A percentile compares a stretch with the other conserved stretches of the same genome.
phyloP scores from a whole-genome alignment of 2,329 filamentous ascomycete genomes.

The Teratosphaeria destructans region DNA sequence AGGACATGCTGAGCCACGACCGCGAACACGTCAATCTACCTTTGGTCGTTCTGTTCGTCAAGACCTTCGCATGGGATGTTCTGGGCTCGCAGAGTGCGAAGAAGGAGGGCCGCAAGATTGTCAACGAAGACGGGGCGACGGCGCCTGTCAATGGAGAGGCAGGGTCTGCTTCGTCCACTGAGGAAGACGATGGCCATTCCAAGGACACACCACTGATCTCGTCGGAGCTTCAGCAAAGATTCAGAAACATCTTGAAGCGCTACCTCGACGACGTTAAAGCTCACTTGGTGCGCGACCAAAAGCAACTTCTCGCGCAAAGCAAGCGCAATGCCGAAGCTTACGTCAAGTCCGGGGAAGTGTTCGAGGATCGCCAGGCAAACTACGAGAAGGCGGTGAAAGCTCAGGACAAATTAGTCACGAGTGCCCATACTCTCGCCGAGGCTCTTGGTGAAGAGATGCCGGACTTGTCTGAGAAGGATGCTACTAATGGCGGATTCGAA shows the following conservation, averaged over 20 bases:
- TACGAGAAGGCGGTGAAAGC: slow-evolving; percentile 90
- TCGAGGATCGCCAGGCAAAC: slow-evolving; percentile 91
- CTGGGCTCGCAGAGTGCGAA: slow-evolving; percentile 64
- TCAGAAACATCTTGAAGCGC: slow-evolving; percentile 70
- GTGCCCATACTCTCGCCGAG: slow-evolving; percentile 85
- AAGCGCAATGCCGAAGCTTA: slow-evolving; percentile 96
- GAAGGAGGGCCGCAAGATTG: slow-evolving; percentile 69
- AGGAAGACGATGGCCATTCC: slow-evolving; percentile 36
- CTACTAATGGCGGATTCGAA: slow-evolving; percentile 53
- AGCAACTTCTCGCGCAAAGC: slow-evolving; percentile 73
- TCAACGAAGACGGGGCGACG: slow-evolving; percentile 68
- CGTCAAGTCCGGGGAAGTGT: slow-evolving; percentile 95
- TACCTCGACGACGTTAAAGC: slow-evolving; percentile 91
- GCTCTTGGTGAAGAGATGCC: slow-evolving; percentile 87
- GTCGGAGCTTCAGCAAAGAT: slow-evolving; percentile 70
- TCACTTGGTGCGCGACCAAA: slow-evolving; percentile 84
- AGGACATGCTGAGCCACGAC: slow-evolving; percentile 89
- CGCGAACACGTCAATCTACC: slow-evolving; percentile 86
- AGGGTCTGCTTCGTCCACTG: slow-evolving; percentile 42
- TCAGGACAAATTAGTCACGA: slow-evolving; percentile 80
- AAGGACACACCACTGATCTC: slow-evolving; percentile 66
- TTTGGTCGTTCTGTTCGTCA: slow-evolving; percentile 87
- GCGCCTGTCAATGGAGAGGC: slow-evolving; percentile 41
- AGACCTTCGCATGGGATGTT: slow-evolving; percentile 92
- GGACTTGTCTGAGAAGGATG: slow-evolving; percentile 74